Evolutionary conservation across 495 filamentous ascomycete genomes (phyloP).

Genomic region (Neurospora sublineolata): DNA sequence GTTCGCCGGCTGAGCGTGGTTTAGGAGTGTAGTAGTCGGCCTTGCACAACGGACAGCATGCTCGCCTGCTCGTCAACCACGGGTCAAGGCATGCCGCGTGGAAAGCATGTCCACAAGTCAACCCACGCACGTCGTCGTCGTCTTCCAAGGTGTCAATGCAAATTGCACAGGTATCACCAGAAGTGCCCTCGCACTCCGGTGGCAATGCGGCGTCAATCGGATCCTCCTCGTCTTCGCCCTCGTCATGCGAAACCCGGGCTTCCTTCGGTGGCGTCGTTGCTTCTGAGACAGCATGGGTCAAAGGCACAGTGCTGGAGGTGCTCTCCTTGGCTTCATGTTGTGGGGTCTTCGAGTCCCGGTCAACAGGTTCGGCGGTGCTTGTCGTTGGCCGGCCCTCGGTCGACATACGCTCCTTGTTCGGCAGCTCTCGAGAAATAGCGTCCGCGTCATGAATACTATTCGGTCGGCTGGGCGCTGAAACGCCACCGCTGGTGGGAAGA

Average conservation of each 20-base stretch:
- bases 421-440: constrained; percentile 33
- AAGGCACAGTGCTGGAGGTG: constrained; percentile 17
- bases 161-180: constrained; percentile 94
- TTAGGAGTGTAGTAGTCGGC: constrained; percentile 91
- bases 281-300: constrained; percentile 6
- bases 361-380: constrained; percentile 4
- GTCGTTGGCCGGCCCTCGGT: constrained; percentile 22
- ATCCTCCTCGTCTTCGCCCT: constrained; percentile 71
- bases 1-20: constrained; percentile 42
- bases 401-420: constrained; percentile 26
- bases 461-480: constrained; percentile 63
- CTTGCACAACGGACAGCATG: constrained; percentile 96
- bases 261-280: constrained; percentile 13
- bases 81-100: constrained; percentile 90
- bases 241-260: constrained; percentile 32
- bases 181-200: constrained; percentile 67
- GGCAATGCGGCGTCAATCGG: constrained; percentile 74
- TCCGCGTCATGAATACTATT: constrained; percentile 55
- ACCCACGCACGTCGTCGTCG: constrained; percentile 85
- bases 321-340: constrained; percentile 21
- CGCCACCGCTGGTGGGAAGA: constrained; percentile 71
- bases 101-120: constrained; percentile 94
- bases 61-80: constrained; percentile 85
- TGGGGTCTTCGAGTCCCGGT: constrained; percentile 8
- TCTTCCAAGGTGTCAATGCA: constrained; percentile 90